Percentiles rank a stretch among this genome's conserved stretches.
Conservation (phyloP, 352 stramenopile genomes). For the Phytopythium litorale region DNA sequence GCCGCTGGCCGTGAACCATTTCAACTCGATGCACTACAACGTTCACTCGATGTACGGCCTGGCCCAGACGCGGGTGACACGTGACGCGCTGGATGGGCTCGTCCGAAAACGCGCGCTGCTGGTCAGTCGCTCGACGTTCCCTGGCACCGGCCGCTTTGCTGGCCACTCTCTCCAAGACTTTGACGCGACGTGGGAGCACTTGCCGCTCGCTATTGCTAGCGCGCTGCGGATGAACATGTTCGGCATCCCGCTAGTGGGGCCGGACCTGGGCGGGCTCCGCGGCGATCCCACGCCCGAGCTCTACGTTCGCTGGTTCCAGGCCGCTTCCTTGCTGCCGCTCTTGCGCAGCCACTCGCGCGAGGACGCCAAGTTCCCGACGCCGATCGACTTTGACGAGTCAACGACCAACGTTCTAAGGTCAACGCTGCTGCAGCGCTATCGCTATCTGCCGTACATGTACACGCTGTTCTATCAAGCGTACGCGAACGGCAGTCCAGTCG, state of each 20-base stretch:
- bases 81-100: slow-evolving; percentile 38
- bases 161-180: slow-evolving; percentile 58
- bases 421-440: slow-evolving; percentile 59
- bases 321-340: slow-evolving; percentile 74
- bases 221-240: slow-evolving; percentile 80
- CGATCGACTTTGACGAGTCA: slow-evolving; percentile 65
- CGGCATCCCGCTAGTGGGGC: slow-evolving; percentile 61
- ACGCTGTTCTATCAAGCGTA: slow-evolving; percentile 71
- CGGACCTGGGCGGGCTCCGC: slow-evolving; percentile 59
- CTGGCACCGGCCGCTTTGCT: slow-evolving; percentile 51
- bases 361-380: slow-evolving; percentile 34
- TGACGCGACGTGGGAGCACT: slow-evolving; percentile 70
- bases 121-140: slow-evolving; percentile 66
- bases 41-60: slow-evolving; percentile 84
- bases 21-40: slow-evolving; percentile 81
- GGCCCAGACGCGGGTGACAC: slow-evolving; percentile 50
- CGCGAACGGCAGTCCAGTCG: slow-evolving; percentile 34
- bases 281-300: slow-evolving; percentile 53
- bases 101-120: slow-evolving; percentile 59
- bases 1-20: slow-evolving; percentile 65
- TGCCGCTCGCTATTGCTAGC: slow-evolving; percentile 66
- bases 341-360: slow-evolving; percentile 65
- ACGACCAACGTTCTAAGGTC: slow-evolving; percentile 60
- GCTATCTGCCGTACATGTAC: slow-evolving; percentile 84
- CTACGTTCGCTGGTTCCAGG: slow-evolving; percentile 82